Evolutionary conservation across 805 yeast species (phyloP), one percentile per base, ranked within the genome.

Genomic region (Wilhelminamyces savonicus): DNA sequence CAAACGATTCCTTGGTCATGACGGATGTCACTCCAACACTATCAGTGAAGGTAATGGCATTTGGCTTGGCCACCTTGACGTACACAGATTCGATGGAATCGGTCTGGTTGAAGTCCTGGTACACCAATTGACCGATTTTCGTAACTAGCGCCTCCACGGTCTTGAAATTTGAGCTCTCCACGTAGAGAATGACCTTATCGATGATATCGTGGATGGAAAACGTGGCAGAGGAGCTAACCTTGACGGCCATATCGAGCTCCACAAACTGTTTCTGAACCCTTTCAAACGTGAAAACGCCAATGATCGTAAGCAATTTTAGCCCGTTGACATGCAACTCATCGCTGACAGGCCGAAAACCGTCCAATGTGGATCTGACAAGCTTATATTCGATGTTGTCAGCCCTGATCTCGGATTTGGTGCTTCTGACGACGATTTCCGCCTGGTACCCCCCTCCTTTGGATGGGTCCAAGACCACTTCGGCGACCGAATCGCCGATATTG

Each of bases 261-360:
- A 92, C 84, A 26, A 77, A 77, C 57, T 92, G 99, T 42, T 73
- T 77, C 46, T 81, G 79, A 14, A 79, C 54, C 35, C 98, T 66
- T 52, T 92, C 99, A 57, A 87, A 84, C 2, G 87, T 81, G 60
- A 87, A 90, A 6, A 92, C 92, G 4, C 98, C 99, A 41, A 92
- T 82, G n/a, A 88, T 65, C 0, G 95, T 80, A 28, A 79, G 65
- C 12, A 85, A 55, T 28, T 68, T 65, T 21, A 88, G 54, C 4
- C 71, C 69, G 4, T 64, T 59, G 23, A 85, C 72, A 7, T 44
- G 47, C 14, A 61, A 46, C 16, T 41, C 28, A 32, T 54, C 64
- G 2, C 47, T 32, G 1, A 18, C 27, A 15, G 29, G 31, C 10
- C 25, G 23, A 7, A 31, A 41, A 10, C 40, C 36, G 7, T 25